phyloP scores from a whole-genome alignment of 768 basidiomycete genomes.

The Hysterangium stoloniferum region DNA sequence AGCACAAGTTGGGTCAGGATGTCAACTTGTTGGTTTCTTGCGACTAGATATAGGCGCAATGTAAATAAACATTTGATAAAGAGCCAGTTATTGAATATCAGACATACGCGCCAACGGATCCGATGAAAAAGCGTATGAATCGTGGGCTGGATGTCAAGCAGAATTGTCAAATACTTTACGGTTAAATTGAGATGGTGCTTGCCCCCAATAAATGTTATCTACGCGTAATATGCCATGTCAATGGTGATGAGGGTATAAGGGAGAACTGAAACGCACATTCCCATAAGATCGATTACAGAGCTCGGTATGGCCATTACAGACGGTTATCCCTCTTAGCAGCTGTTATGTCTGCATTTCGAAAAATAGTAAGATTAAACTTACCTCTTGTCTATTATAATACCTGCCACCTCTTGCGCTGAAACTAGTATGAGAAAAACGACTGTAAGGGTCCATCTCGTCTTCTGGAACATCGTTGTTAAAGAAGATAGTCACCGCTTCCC shows the following conservation, averaged over 20 bases:
- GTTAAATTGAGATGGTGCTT: slow-evolving; percentile 10
- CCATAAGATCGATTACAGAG: slow-evolving; percentile 51
- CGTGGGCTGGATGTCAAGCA: slow-evolving; percentile 40
- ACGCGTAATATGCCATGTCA: slow-evolving; percentile 20
- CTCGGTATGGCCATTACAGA: slow-evolving; percentile 62
- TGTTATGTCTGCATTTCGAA: too few relatives aligned
- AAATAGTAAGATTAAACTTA: too few relatives aligned
- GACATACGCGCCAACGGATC: slow-evolving; percentile 39
- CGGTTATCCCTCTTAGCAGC: too few relatives aligned
- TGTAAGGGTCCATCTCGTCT: too few relatives aligned
- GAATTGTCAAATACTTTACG: background rate
- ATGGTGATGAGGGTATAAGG: too few relatives aligned
- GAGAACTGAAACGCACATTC: slow-evolving; percentile 19
- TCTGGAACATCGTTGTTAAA: too few relatives aligned
- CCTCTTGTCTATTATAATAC: too few relatives aligned
- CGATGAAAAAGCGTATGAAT: slow-evolving; percentile 45
- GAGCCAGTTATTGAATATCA: background rate
- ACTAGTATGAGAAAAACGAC: too few relatives aligned
- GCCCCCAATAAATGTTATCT: slow-evolving; percentile 30
- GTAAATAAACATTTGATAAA: background rate
- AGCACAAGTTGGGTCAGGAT: slow-evolving; percentile 40
- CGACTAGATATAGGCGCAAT: background rate
- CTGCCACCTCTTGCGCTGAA: too few relatives aligned
- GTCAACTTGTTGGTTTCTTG: slow-evolving; percentile 2
- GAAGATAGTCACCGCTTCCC: too few relatives aligned